These are phyloP conservation scores for Schizosaccharomyces versatilis DNA, from an alignment of 1,139 yeast genomes.

Conservation along the genomic window DNA sequence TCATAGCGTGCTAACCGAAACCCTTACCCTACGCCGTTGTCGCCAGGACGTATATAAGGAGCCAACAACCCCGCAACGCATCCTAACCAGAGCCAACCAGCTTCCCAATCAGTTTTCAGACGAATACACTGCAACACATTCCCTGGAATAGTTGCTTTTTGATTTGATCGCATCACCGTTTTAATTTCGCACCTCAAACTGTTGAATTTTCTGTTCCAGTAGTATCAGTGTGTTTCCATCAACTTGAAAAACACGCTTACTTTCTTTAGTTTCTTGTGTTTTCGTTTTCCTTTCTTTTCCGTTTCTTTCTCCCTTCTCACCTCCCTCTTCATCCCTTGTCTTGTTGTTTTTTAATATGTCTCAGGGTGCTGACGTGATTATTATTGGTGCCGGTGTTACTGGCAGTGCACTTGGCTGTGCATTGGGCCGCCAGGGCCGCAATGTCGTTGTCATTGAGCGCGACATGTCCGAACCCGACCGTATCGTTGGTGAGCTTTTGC, in stretches of 20 bases:
- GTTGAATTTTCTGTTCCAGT: neutral
- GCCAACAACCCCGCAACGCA: too few relatives aligned
- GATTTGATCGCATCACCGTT: neutral
- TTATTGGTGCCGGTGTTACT: constrained; percentile 86
- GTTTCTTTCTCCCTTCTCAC: neutral
- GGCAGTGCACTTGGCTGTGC: constrained; percentile 89
- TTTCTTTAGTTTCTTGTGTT: neutral
- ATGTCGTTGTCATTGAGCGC: constrained; percentile 43
- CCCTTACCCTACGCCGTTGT: too few relatives aligned
- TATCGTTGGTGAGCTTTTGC: constrained; percentile 89
- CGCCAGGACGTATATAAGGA: too few relatives aligned
- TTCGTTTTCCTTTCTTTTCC: neutral
- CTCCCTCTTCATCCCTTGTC: neutral
- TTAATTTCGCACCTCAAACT: neutral
- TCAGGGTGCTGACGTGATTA: constrained; percentile 30
- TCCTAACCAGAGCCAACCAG: too few relatives aligned
- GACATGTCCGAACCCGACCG: constrained; percentile 86
- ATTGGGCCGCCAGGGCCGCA: constrained; percentile 71
- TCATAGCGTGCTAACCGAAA: too few relatives aligned
- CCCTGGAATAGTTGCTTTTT: too few relatives aligned
- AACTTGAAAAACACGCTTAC: neutral
- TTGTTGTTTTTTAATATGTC: neutral
- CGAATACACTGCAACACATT: too few relatives aligned
- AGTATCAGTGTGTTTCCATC: neutral
- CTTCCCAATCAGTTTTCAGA: too few relatives aligned